Percentiles rank a stretch among this genome's conserved stretches.
Evolutionary conservation across 768 basidiomycete species (phyloP).

Genomic region (Amanita thiersii): DNA sequence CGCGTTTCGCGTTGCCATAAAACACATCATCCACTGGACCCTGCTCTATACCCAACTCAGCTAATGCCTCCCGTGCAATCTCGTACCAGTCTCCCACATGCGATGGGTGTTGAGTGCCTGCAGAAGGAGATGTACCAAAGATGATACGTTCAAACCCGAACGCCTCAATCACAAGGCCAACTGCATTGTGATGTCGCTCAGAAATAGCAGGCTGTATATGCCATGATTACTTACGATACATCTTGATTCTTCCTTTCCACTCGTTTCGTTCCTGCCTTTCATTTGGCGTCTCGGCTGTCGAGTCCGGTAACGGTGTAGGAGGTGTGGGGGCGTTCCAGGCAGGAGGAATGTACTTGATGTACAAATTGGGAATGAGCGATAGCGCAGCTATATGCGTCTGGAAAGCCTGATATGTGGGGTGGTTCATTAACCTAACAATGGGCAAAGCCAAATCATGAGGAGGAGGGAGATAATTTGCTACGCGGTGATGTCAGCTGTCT

Average conservation of each 20-base stretch:
- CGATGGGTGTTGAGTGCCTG: constrained; percentile 35
- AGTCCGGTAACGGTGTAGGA: constrained; percentile 29
- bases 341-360: constrained; percentile 73
- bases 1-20: constrained; percentile 36
- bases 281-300: constrained; percentile 27
- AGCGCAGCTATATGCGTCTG: constrained; percentile 65
- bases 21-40: constrained; percentile 73
- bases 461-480: constrained; percentile 77
- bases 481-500: constrained; percentile 9
- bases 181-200: too few relatives aligned
- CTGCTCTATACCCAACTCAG: constrained; percentile 75
- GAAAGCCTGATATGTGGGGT: constrained; percentile 65
- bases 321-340: constrained; percentile 59
- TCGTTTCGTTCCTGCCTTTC: constrained; percentile 46
- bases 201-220: too few relatives aligned
- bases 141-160: constrained; percentile 81
- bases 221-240: constrained; percentile 59
- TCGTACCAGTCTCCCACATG: constrained; percentile 71
- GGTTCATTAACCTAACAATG: constrained; percentile 73
- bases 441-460: constrained; percentile 64
- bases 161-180: constrained; percentile 77
- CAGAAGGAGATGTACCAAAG: constrained; percentile 70
- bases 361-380: constrained; percentile 65
- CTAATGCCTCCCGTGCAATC: constrained; percentile 68
- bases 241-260: constrained; percentile 69